Evolutionary conservation across 768 basidiomycete species (phyloP), one percentile per base, ranked within the genome.

Genomic region (Rickenella mellea): DNA sequence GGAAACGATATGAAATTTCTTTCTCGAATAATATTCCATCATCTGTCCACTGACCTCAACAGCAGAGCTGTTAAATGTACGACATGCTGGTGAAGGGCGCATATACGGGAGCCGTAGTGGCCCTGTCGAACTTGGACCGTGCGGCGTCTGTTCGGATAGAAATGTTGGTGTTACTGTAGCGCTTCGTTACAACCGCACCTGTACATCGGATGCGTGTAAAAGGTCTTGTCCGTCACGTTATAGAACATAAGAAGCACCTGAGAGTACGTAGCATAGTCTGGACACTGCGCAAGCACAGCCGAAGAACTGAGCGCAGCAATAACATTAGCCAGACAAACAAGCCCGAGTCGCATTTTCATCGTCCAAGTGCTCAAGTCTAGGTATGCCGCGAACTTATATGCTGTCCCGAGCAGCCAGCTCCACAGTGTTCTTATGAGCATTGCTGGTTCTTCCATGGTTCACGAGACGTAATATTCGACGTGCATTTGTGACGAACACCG

Each of bases 51-150:
- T 42, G 26, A 81, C 84, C 68, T 87, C 83, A 22, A 87, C 85
- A 15, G 77, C 72, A 20, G 75, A 68, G 52, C 81, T 84, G 44
- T 77, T 81, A 62, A 85, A 88, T 1, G 85, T 86, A 35, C 85
- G 70, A 51, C 85, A 87, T 17, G 64, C 71, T 25, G 73, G 74
- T 31, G 65, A 64, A 25, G 83, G 84, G 22, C 84, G 66, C 83
- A 87, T 87, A 55, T 65, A 82, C 11, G 85, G 84, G 44, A 86
- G 59, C 4, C 62, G 66, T 46, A 86, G 59, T 19, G 75, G 70
- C 10, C 84, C 84, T 5, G 59, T 55, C 2, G 83, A 85, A 27
- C 64, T 64, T 27, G 67, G 67, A 2, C 75, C 80, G 53, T 83
- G 83, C 22, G 78, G 72, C 11, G 45, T 62, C 80, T 83, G 43